Evolutionary conservation across 2,329 filamentous ascomycete genomes (phyloP), one percentile per base, ranked within the genome.

Genomic region (Fusarium chuoi): DNA sequence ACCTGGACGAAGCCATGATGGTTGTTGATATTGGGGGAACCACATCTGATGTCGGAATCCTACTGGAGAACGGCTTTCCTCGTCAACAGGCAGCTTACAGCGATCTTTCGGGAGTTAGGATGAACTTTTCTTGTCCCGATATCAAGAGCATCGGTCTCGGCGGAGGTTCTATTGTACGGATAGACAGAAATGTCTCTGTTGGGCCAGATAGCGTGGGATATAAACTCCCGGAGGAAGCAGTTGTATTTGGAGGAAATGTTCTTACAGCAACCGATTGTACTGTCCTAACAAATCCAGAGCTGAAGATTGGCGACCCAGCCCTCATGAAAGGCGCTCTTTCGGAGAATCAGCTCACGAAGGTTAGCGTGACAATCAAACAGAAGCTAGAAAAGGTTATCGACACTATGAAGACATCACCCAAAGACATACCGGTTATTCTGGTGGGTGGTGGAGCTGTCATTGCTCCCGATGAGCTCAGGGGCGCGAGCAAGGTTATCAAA

Each of bases 21-120:
- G 90, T 92, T 0, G 87, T 92, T 5, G 91, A 93, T 75, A 88
- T 93, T 60, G 91, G 91, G 1, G 90, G 91, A 6, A 93, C 91
- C 0, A 92, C 90, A 0, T 88, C 89, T 1, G 91, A 92, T 72
- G 88, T 91, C 17, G 90, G 91, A 0, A 79, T 91, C 1, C 79
- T 93, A 7, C 84, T 90, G 12, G 84, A 87, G 0, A 91, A 88
- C 55, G 90, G 91, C 0, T 90, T 92, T 56, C 91, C 91, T 1
- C 84, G 90, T 38, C 89, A 91, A 78, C 87, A 89, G 56, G 88
- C 89, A 10, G 89, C 89, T 0, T 92, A 90, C 70, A 90, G 88
- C 39, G 87, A 91, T 38, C 82, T 92, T 6, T 88, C 88, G 1
- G 91, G 90, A 0, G 88, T 93, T 4, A 85, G 89, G 13, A 90